Evolutionary conservation across 768 basidiomycete genomes (phyloP).

Genomic region (Russula earlei): DNA sequence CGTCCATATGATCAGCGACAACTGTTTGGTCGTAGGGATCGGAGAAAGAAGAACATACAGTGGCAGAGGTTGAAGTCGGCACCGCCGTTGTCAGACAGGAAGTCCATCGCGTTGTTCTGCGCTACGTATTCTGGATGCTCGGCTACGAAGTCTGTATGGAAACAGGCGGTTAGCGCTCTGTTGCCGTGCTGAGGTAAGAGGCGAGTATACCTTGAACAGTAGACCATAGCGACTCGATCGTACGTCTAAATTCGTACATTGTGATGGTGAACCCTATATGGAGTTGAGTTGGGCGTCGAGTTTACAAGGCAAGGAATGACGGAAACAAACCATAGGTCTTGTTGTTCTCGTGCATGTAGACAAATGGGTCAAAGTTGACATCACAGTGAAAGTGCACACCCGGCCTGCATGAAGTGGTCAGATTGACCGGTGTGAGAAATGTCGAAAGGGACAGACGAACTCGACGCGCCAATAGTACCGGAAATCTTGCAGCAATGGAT

Average conservation of each 20-base stretch:
- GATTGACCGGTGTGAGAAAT: background rate
- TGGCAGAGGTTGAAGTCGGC: conserved; percentile 68
- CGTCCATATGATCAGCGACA: background rate
- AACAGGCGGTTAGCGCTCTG: conserved; percentile 14
- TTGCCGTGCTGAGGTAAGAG: background rate
- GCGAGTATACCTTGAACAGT: conserved; percentile 50
- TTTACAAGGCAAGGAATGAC: background rate
- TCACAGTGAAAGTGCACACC: conserved; percentile 78
- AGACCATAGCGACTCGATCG: conserved; percentile 76
- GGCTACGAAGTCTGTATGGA: conserved; percentile 49
- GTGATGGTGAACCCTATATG: conserved; percentile 66
- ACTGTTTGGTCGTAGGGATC: background rate
- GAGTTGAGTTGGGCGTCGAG: background rate
- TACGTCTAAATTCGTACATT: conserved; percentile 66
- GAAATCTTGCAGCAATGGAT: conserved; percentile 64
- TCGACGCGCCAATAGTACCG: conserved; percentile 90
- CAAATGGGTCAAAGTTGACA: conserved; percentile 53
- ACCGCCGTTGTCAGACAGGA: conserved; percentile 66
- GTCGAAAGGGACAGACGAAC: conserved; percentile 33
- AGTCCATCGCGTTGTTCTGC: conserved; percentile 58
- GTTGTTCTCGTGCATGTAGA: conserved; percentile 66
- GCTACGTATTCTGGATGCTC: conserved; percentile 53
- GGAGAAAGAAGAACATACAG: conserved; percentile 33
- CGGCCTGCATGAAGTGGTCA: conserved; percentile 37
- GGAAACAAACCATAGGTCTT: conserved; percentile 63